These are phyloP conservation scores for Naematelia encephala DNA, from an alignment of 768 basidiomycete species.

Conservation along the genomic window DNA sequence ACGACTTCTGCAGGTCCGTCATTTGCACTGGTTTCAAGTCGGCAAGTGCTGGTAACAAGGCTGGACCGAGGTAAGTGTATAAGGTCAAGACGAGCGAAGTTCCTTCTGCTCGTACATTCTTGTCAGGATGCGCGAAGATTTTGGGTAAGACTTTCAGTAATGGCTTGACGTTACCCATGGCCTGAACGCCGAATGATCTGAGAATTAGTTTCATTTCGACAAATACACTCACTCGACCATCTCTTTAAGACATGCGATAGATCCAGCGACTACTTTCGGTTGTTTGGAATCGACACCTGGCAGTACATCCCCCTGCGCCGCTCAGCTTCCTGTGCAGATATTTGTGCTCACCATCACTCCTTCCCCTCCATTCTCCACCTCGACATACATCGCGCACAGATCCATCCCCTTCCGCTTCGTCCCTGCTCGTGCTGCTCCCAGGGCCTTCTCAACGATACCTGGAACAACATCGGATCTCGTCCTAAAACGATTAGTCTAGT, in stretches of 20 bases:
- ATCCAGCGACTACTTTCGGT: conserved; percentile 84
- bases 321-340: neutral
- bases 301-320: conserved; percentile 66
- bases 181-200: conserved; percentile 76
- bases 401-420: conserved; percentile 86
- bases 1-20: conserved; percentile 88
- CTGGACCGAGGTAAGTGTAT: conserved; percentile 80
- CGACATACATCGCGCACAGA: conserved; percentile 80
- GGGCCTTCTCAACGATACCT: conserved; percentile 92
- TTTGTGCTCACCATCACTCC: conserved; percentile 74
- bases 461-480: conserved; percentile 62
- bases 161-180: conserved; percentile 58
- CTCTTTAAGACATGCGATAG: conserved; percentile 74
- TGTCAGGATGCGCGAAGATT: conserved; percentile 92
- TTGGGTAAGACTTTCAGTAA: conserved; percentile 85
- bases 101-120: conserved; percentile 90
- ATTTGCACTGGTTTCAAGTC: conserved; percentile 97
- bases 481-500: no score
- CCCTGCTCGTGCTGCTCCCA: conserved; percentile 83
- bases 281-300: conserved; percentile 86
- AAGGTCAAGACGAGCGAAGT: conserved; percentile 67
- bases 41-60: conserved; percentile 75
- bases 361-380: conserved; percentile 83
- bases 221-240: conserved; percentile 65
- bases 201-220: neutral